Conservation (phyloP, 495 filamentous ascomycete species). For the Penicillium lividum region DNA sequence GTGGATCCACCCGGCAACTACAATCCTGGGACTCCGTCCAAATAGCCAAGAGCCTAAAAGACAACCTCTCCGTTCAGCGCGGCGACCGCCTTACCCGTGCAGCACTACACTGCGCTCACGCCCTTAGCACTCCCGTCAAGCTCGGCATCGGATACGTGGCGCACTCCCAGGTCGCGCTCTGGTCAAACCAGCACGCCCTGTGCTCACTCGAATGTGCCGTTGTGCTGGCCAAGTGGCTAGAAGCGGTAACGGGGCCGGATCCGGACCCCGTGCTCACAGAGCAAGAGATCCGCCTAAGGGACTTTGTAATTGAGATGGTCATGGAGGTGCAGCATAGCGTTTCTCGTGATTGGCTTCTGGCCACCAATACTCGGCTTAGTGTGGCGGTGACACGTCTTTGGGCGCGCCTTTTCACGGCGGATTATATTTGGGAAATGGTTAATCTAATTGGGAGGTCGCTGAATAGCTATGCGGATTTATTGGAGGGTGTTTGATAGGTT, state of each 20-base stretch:
- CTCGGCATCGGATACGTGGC: conserved; percentile 69
- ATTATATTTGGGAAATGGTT: conserved; percentile 68
- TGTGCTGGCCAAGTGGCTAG: conserved; percentile 58
- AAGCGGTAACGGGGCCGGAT: conserved; percentile 38
- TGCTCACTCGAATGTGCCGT: conserved; percentile 72
- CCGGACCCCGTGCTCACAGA: conserved; percentile 41
- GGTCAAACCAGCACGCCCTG: conserved; percentile 72
- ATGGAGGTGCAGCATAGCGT: conserved; percentile 62
- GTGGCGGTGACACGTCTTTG: conserved; percentile 64
- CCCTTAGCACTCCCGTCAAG: conserved; percentile 66
- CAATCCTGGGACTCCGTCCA: conserved; percentile 61
- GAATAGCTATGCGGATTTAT: conserved; percentile 63
- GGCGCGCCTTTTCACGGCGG: conserved; percentile 68
- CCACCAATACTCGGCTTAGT: conserved; percentile 60
- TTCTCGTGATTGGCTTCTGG: conserved; percentile 50
- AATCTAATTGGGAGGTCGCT: conserved; percentile 62
- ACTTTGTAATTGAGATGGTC: conserved; percentile 66
- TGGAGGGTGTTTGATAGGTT: conserved; percentile 39
- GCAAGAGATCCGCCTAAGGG: conserved; percentile 61
- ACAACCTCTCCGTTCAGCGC: conserved; percentile 58
- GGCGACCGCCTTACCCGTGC: conserved; percentile 59
- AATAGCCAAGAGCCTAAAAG: conserved; percentile 59
- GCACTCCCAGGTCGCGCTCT: conserved; percentile 65
- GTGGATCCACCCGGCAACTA: conserved; percentile 60
- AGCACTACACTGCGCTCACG: conserved; percentile 68